phyloP scores from a whole-genome alignment of 495 filamentous ascomycete species.

The Penicillium cinerascens region DNA sequence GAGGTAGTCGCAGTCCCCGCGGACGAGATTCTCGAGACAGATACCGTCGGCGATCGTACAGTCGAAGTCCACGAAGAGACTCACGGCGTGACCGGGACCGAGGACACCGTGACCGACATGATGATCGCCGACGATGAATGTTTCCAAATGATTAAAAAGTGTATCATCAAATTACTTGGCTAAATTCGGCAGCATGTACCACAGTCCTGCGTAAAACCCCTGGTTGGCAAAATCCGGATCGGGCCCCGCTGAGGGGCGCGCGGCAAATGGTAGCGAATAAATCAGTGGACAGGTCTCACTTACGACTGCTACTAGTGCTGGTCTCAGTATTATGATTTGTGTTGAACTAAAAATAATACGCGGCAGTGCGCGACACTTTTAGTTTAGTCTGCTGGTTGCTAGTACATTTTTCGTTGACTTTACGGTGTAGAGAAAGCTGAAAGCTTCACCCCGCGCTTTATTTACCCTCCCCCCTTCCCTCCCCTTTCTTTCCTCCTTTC shows the following conservation, averaged over 20 bases:
- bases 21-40: slow-evolving; percentile 23
- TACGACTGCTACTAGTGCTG: background rate
- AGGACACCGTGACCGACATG: slow-evolving; percentile 24
- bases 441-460: slow-evolving; percentile 27
- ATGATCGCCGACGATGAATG: slow-evolving; percentile 19
- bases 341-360: slow-evolving; percentile 26
- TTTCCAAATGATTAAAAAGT: background rate
- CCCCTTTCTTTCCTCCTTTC: background rate
- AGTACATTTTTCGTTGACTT: slow-evolving; percentile 1
- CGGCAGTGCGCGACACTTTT: background rate
- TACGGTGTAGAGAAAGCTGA: slow-evolving; percentile 20
- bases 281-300: slow-evolving; percentile 20
- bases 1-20: slow-evolving; percentile 51
- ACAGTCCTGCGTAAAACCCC: background rate
- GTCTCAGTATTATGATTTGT: background rate
- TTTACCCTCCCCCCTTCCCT: slow-evolving; percentile 16
- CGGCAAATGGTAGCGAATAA: background rate
- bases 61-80: slow-evolving; percentile 48
- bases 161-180: background rate
- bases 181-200: background rate
- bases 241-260: slow-evolving; percentile 8
- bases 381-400: background rate
- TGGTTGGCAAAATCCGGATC: background rate
- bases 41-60: slow-evolving; percentile 41
- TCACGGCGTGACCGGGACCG: slow-evolving; percentile 30